phyloP scores from a whole-genome alignment of 306 rosid species.

The Cucurbita moschata region DNA sequence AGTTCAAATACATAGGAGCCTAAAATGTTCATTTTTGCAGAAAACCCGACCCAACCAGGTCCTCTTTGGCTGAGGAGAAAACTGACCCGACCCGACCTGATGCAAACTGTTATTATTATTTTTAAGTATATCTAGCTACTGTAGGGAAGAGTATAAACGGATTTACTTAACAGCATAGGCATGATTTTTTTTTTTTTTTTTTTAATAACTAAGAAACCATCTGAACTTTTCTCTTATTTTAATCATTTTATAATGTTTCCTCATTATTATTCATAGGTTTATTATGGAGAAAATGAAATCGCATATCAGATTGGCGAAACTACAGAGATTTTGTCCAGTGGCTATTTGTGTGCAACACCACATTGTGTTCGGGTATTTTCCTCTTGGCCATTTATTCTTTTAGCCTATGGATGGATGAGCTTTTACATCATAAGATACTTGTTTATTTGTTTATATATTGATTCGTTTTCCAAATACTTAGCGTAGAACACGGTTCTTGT shows the following conservation, averaged over 20 bases:
- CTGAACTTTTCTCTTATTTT: not conserved
- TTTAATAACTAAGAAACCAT: too few species aligned
- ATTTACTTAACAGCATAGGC: too few species aligned
- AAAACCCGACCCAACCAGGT: not conserved
- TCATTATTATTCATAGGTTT: constrained; percentile 31
- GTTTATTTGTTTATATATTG: not conserved
- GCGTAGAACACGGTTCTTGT: not conserved
- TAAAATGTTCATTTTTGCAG: not conserved
- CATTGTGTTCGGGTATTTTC: constrained; percentile 76
- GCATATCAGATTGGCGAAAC: constrained; percentile 97
- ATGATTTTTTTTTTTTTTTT: too few species aligned
- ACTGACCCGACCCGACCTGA: not conserved
- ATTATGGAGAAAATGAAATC: constrained; percentile 67
- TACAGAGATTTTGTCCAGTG: constrained; percentile 77
- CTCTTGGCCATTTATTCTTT: not conserved
- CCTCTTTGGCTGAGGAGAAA: not conserved
- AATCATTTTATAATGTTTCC: not conserved
- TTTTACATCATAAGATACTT: not conserved
- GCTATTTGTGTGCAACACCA: constrained; percentile 91
- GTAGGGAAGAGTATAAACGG: too few species aligned
- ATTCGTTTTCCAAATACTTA: not conserved
- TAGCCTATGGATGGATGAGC: not conserved
- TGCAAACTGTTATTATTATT: too few species aligned
- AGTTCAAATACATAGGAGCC: not conserved
- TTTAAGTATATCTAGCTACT: too few species aligned